Base-by-base conservation (phyloP, 257 asterid species). In the Gynochthodes officinalis region DNA sequence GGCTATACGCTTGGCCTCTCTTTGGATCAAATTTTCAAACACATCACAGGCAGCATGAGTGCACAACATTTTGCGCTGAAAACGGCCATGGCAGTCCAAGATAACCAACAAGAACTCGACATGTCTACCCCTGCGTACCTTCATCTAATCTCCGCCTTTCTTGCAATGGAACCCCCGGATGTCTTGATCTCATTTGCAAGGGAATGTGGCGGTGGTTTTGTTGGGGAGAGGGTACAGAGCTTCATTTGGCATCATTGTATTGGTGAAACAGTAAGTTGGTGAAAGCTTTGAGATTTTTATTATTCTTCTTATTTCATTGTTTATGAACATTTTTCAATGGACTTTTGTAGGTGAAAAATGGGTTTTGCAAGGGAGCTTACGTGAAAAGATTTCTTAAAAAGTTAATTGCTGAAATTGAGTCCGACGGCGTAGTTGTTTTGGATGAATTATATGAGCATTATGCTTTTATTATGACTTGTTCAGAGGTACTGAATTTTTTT, bases 361-460 rank as follows among this genome's bases (percentile, higher is more conserved):
- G 77, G 67, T 85, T 81, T 77, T 65, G 72, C 80, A 84, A 83
- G 46, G 90, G 87, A 32, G 83, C 82, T 75, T 91, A 88, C 67
- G 7, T 88, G 82, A 91, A 69, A 80, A 86, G 87, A 76, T 83
- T 91, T 77, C 76, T 91, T 28, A 94, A 94, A 89, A 94, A 87
- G 74, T 79, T 94, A 28, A 94, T 94, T 72, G 59, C 73, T 68
- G 97, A 85, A 81, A 81, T 91, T 16, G 98, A 94, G 80, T 89
- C 88, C 12, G 81, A 66, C 5, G 95, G 97, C 39, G 87, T 75
- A 0, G 70, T 82, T 15, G 96, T 89, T 79, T 78, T 91, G 84
- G 97, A 89, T 79, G 93, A 89, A 78, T 60, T 94, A 50, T 91
- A 91, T 78, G 96, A 91, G 76, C 87, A 71, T 67, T 94, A 88